Evolutionary conservation across 2,329 filamentous ascomycete genomes (phyloP).

Genomic region (Scedosporium aurantiacum): DNA sequence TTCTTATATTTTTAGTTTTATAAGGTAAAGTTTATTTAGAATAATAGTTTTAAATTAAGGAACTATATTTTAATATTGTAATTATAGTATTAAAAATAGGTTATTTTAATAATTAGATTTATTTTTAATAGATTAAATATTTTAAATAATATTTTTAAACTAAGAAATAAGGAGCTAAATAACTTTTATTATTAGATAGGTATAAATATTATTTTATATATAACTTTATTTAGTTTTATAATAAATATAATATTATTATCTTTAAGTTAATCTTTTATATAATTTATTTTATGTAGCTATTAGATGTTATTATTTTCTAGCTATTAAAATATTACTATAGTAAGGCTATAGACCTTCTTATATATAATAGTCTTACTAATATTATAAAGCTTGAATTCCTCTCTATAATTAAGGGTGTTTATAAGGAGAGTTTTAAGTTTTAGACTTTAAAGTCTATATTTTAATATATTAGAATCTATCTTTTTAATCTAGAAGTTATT

Average conservation of each 20-base stretch:
- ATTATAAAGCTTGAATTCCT: neutral
- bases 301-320: conserved; percentile 5
- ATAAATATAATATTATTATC: neutral
- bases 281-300: neutral
- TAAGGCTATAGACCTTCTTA: neutral
- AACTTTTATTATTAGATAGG: conserved; percentile 6
- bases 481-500: neutral
- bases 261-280: conserved; percentile 3
- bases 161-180: neutral
- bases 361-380: neutral
- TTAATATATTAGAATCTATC: neutral
- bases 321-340: conserved; percentile 1
- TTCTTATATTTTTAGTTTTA: neutral
- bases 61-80: neutral
- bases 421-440: neutral
- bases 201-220: conserved; percentile 4
- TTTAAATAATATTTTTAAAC: neutral
- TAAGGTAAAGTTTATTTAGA: neutral
- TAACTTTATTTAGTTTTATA: neutral
- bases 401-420: neutral
- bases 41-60: neutral
- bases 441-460: neutral
- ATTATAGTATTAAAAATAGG: conserved; percentile 2
- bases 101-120: neutral
- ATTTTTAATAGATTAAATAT: neutral